Evolutionary conservation across 75 land plant genomes (phyloP), one percentile per base, ranked within the genome.

Genomic region (Picea glauca): DNA sequence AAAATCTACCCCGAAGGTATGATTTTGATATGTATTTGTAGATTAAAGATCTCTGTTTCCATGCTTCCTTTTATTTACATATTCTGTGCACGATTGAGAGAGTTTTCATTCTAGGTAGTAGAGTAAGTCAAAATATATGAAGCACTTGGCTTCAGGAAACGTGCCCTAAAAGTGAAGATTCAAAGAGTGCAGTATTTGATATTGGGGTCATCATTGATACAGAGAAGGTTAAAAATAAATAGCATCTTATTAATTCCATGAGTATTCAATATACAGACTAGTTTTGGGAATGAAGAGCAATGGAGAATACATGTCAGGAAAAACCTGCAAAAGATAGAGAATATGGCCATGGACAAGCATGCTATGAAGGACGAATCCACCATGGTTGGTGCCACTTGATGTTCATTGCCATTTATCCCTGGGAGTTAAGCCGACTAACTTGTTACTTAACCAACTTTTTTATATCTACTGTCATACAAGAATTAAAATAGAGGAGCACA

Each of bases 1-100:
- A 17, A 77, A 58, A 62, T 67, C 60, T 77, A 30, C 57, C 43
- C 26, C 80, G 12, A 85, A 89, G 94, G 96, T 93, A 60, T 68
- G 80, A 32, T 60, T 73, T 35, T 77, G 56, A 11, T 63, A 31
- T 63, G 12, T 30, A 63, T 23, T 30, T 70, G 9, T 70, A 40
- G 12, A 38, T 8, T 20, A 40, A n/a, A 43, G 54, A 40, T 40
- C 13, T 43, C 26, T 40, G 2, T 7, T n/a, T 20, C 13, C 6
- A 43, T 15, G 70, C 40, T 33, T 32, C 15, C 20, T 70, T n/a
- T 46, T 20, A 20, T 43, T 40, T 70, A 23, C 56, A 15, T 43
- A 1, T 18, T 70, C 74, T 26, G 7, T 76, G 77, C 77, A 76
- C 58, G 63, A 58, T n/a, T 46, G 15, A 18, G 58, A 13, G 32